phyloP scores from a whole-genome alignment of 2,329 filamentous ascomycete genomes.

The Tolypocladium album region DNA sequence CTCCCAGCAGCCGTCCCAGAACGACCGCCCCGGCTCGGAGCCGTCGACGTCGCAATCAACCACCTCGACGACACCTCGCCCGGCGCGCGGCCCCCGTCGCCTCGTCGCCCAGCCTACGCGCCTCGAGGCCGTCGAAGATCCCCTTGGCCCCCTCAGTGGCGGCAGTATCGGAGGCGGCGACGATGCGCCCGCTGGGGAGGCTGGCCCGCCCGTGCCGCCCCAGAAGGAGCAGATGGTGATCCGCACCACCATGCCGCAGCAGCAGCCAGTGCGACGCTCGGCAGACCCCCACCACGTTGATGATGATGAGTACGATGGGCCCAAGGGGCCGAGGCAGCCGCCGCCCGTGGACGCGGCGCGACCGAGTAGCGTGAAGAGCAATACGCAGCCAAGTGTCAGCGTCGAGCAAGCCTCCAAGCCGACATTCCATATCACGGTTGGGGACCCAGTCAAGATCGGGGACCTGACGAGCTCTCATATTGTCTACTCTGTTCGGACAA shows the following conservation, averaged over 20 bases:
- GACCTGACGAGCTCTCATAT: slow-evolving; percentile 96
- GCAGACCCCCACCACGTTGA: slow-evolving; percentile 56
- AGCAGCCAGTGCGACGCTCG: slow-evolving; percentile 31
- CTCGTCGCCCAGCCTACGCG: slow-evolving; percentile 66
- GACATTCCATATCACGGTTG: slow-evolving; percentile 79
- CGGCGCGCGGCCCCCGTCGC: slow-evolving; percentile 44
- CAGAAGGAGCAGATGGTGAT: slow-evolving; percentile 56
- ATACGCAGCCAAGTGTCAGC: slow-evolving; percentile 67
- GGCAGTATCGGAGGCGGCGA: slow-evolving; percentile 32
- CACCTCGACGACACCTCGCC: slow-evolving; percentile 23
- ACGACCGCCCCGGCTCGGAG: slow-evolving; percentile 18
- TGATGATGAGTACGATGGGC: slow-evolving; percentile 53
- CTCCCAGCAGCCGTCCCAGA: slow-evolving; percentile 18
- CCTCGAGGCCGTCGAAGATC: slow-evolving; percentile 67
- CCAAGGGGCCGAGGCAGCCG: slow-evolving; percentile 49
- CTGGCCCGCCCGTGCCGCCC: slow-evolving; percentile 56
- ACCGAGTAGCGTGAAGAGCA: slow-evolving; percentile 38
- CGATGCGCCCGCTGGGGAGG: slow-evolving; percentile 19
- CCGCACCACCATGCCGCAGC: slow-evolving; percentile 43
- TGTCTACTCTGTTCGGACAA: slow-evolving; percentile 91
- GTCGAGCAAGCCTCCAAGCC: slow-evolving; percentile 91
- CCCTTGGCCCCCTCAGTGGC: slow-evolving; percentile 67
- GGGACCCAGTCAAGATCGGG: slow-evolving; percentile 95
- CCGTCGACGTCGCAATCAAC: slow-evolving; percentile 18
- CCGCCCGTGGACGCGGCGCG: slow-evolving; percentile 51